Conservation (phyloP, 2,329 filamentous ascomycete species). For the Talaromyces sp. region DNA sequence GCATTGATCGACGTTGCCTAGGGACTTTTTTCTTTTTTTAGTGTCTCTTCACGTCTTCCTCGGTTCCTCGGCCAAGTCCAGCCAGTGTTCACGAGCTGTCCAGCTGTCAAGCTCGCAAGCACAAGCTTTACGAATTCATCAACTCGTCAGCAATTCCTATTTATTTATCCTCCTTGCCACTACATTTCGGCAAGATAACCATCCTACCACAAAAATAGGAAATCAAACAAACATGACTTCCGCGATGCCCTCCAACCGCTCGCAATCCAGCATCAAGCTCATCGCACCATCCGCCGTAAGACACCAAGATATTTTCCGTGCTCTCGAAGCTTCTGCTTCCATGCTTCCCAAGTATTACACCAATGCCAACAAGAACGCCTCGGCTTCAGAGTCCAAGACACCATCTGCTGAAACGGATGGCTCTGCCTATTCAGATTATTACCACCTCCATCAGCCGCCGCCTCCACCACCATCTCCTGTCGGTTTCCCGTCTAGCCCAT, state of each 20-base stretch:
- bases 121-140: neutral
- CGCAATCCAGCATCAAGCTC: constrained; percentile 16
- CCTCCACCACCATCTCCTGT: constrained; percentile 28
- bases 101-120: neutral
- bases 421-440: constrained; percentile 2
- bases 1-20: neutral
- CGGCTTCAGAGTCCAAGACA: neutral
- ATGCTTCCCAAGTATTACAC: constrained; percentile 23
- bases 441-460: constrained; percentile 17
- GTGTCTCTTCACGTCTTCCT: neutral
- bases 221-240: constrained; percentile 14
- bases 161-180: neutral
- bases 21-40: neutral
- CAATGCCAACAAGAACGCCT: constrained; percentile 18
- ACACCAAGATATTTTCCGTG: constrained; percentile 32
- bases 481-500: constrained; percentile 13
- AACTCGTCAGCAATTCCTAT: neutral
- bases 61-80: neutral
- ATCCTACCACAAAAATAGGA: neutral
- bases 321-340: constrained; percentile 29
- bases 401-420: constrained; percentile 1
- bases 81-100: neutral
- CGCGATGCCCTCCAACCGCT: constrained; percentile 8
- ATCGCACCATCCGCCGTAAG: constrained; percentile 17
- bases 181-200: neutral